phyloP scores from a whole-genome alignment of 768 basidiomycete species.

The Plicaturopsis crispa region DNA sequence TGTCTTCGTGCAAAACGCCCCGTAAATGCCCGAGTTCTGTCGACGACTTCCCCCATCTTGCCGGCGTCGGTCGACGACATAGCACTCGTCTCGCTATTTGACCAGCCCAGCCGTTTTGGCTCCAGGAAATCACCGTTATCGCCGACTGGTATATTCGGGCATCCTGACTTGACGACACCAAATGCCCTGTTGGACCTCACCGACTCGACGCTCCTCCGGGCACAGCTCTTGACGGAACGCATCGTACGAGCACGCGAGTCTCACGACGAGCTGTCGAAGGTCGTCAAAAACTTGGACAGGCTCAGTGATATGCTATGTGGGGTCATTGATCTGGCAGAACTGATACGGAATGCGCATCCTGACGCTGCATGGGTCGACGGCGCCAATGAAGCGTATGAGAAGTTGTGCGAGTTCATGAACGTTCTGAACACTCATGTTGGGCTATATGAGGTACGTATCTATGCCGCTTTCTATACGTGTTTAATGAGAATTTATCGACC shows the following conservation, averaged over 20 bases:
- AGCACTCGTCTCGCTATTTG: slow-evolving; percentile 63
- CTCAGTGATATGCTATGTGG: slow-evolving; percentile 94
- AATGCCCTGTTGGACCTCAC: slow-evolving; percentile 64
- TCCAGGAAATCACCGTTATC: slow-evolving; percentile 34
- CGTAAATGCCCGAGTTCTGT: slow-evolving; percentile 17
- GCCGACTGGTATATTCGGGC: slow-evolving; percentile 79
- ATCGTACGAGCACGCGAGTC: slow-evolving; percentile 71
- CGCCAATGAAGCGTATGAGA: slow-evolving; percentile 84
- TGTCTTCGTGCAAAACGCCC: slow-evolving; percentile 26
- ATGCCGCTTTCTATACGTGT: slow-evolving; percentile 5
- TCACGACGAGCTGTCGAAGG: slow-evolving; percentile 67
- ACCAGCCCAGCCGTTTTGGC: slow-evolving; percentile 40
- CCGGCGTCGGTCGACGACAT: slow-evolving; percentile 61
- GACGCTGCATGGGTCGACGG: slow-evolving; percentile 76
- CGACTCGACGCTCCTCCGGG: slow-evolving; percentile 72
- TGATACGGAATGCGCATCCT: slow-evolving; percentile 90
- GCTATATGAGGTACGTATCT: slow-evolving; percentile 69
- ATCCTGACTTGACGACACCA: slow-evolving; percentile 65
- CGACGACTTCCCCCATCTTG: slow-evolving; percentile 37
- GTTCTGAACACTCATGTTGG: slow-evolving; percentile 90
- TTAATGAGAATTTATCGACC: slow-evolving; percentile 12
- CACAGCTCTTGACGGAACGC: slow-evolving; percentile 75
- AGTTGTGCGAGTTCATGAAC: slow-evolving; percentile 96
- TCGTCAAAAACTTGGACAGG: slow-evolving; percentile 93
- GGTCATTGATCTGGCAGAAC: slow-evolving; percentile 93